Conservation (phyloP, 495 filamentous ascomycete species). For the Lasiosphaeria ovina region DNA sequence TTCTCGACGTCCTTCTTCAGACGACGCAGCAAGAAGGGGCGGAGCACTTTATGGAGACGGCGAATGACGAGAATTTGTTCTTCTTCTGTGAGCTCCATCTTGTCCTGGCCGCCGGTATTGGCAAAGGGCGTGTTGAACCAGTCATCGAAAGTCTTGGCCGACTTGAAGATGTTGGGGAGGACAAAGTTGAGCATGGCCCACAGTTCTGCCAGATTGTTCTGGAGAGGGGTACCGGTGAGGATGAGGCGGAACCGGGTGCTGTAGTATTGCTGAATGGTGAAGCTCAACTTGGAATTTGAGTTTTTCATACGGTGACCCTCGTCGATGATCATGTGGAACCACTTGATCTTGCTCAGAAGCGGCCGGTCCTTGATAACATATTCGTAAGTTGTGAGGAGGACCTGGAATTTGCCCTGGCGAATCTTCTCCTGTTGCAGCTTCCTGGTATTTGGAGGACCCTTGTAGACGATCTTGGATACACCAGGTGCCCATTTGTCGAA, state of each 20-base stretch:
- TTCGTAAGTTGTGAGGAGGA: slow-evolving; percentile 94
- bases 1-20: slow-evolving; percentile 99
- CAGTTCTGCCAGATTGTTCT: slow-evolving; percentile 94
- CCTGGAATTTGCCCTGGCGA: slow-evolving; percentile 92
- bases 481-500: slow-evolving; percentile 98
- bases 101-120: slow-evolving; percentile 95
- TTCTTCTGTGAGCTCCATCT: slow-evolving; percentile 99
- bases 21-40: slow-evolving; percentile 95
- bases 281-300: slow-evolving; percentile 91
- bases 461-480: slow-evolving; percentile 87
- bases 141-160: slow-evolving; percentile 97
- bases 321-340: slow-evolving; percentile 99
- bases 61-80: slow-evolving; percentile 97
- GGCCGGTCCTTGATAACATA: slow-evolving; percentile 99
- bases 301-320: slow-evolving; percentile 99
- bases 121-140: slow-evolving; percentile 99
- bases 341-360: slow-evolving; percentile 92
- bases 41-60: slow-evolving; percentile 94
- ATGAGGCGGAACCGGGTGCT: slow-evolving; percentile 92
- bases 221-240: slow-evolving; percentile 92
- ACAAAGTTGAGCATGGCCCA: slow-evolving; percentile 99
- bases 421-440: slow-evolving; percentile 93
- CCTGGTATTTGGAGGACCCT: slow-evolving; percentile 83
- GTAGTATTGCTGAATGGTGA: slow-evolving; percentile 92
- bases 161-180: slow-evolving; percentile 97